A percentile compares a stretch with the other conserved stretches of the same genome.
Evolutionary conservation across 805 yeast species (phyloP).

Genomic region (Starmerella apis): DNA sequence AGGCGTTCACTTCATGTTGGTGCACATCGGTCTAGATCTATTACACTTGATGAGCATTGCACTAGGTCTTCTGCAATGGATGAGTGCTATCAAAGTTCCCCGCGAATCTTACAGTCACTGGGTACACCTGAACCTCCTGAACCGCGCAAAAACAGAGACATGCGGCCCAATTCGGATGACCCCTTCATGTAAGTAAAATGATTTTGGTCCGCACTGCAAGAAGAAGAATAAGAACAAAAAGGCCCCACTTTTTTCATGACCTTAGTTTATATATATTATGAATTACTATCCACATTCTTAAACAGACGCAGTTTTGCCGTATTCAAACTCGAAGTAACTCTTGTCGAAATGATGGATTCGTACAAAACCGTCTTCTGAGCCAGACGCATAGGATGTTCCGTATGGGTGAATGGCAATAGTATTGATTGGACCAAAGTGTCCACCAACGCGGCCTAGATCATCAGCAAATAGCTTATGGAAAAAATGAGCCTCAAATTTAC

Average conservation of each 20-base stretch:
- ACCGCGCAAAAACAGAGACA: not conserved
- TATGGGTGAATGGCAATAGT: slow-evolving; percentile 88
- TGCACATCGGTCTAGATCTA: not conserved
- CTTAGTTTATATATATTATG: not conserved
- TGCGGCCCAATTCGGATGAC: not conserved
- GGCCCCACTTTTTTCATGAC: too few species aligned
- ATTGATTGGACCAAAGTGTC: slow-evolving; percentile 98
- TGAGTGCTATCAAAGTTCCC: not conserved
- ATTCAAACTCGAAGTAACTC: slow-evolving; percentile 82
- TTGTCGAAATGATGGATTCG: slow-evolving; percentile 91
- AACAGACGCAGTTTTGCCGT: slow-evolving; percentile 45
- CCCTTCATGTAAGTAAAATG: not conserved
- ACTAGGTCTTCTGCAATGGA: not conserved
- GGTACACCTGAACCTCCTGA: not conserved
- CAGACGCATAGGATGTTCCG: slow-evolving; percentile 88
- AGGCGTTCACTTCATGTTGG: not conserved
- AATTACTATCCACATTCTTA: not conserved
- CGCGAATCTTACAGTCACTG: not conserved
- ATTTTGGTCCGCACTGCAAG: too few species aligned
- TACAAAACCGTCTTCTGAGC: slow-evolving; percentile 97
- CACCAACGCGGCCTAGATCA: slow-evolving; percentile 93
- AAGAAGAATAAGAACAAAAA: too few species aligned
- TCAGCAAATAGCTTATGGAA: slow-evolving; percentile 91
- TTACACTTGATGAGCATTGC: not conserved
- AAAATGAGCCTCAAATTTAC: slow-evolving; percentile 93